Evolutionary conservation across 139 green algal species (phyloP).

Genomic region (Diplosphaera chodatii): DNA sequence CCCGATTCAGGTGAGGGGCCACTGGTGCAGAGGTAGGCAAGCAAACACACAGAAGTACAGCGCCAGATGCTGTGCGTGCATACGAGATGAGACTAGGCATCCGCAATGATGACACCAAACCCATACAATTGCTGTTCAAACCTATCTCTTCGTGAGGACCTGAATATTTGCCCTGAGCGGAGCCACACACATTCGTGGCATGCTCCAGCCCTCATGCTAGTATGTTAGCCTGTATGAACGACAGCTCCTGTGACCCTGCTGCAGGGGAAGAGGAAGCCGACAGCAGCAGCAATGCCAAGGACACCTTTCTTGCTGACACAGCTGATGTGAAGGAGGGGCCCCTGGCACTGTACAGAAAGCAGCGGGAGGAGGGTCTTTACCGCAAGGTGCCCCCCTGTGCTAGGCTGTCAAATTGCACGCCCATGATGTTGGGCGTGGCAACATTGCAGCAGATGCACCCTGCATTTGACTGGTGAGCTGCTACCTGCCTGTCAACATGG

Average conservation of each 20-base stretch:
- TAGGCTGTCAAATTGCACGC: no score
- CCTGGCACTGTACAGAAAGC: background rate
- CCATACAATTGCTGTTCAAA: conserved; percentile 4
- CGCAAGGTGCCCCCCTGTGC: background rate
- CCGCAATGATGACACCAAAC: conserved; percentile 1
- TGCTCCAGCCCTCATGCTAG: no score
- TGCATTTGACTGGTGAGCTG: no score
- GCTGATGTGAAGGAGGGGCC: background rate
- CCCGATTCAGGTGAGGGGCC: no score
- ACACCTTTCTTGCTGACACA: background rate
- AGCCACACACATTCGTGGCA: background rate
- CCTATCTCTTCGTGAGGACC: background rate
- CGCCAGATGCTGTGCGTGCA: no score
- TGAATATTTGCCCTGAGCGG: background rate
- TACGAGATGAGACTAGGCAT: background rate
- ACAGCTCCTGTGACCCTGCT: no score
- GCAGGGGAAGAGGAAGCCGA: background rate
- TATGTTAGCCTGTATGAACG: no score
- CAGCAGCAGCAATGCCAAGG: background rate
- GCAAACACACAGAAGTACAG: no score
- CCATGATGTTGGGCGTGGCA: no score
- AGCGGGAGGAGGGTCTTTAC: background rate
- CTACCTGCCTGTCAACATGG: no score
- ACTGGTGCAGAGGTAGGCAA: no score
- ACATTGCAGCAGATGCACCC: no score